Evolutionary conservation across 2,329 filamentous ascomycete species (phyloP).

Genomic region (Colletotrichum graminicola): DNA sequence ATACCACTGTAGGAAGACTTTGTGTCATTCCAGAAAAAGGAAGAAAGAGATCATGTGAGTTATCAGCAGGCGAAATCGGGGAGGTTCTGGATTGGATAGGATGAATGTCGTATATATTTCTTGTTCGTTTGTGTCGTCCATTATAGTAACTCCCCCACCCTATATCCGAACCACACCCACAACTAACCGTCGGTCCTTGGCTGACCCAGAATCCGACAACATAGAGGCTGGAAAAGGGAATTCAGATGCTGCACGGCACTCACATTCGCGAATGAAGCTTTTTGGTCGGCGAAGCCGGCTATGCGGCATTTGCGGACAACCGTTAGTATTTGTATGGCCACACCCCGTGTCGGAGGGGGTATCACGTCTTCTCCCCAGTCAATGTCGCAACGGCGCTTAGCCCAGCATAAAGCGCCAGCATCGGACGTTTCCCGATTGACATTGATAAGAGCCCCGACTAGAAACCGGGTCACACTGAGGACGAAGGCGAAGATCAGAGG

Average conservation of each 20-base stretch:
- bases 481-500: neutral
- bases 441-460: neutral
- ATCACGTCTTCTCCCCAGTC: constrained; percentile 32
- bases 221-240: too few relatives aligned
- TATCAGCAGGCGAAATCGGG: neutral
- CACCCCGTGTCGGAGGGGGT: neutral
- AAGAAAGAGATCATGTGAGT: too few relatives aligned
- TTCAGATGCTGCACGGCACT: neutral
- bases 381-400: constrained; percentile 23
- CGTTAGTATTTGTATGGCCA: neutral
- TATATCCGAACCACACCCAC: too few relatives aligned
- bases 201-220: neutral
- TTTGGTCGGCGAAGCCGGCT: neutral
- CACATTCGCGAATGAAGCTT: neutral
- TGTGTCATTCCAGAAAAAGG: neutral
- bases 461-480: neutral
- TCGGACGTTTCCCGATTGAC: neutral
- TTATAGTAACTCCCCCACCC: too few relatives aligned
- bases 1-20: neutral
- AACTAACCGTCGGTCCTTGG: neutral
- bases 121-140: neutral
- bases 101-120: neutral
- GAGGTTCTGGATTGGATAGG: neutral
- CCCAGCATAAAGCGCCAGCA: neutral
- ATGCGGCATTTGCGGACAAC: neutral